These are phyloP conservation scores for Salix koriyanagi DNA, from an alignment of 345 rosid species.

Conservation along the genomic window DNA sequence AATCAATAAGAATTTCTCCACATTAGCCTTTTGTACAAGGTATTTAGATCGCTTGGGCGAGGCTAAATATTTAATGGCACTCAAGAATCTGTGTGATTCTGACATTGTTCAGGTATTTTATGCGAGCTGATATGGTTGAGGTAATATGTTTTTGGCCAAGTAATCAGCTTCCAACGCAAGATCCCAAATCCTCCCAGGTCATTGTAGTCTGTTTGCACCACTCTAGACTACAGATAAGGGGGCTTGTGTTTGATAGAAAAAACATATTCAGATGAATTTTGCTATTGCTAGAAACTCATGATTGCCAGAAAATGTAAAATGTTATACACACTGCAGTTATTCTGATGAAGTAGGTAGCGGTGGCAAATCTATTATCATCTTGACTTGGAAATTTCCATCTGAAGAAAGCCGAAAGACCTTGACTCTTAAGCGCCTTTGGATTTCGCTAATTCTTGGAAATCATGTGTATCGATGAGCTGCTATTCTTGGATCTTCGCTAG, in stretches of 20 bases:
- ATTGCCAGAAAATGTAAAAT: background rate
- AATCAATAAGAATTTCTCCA: conserved; percentile 89
- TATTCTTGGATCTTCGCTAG: background rate
- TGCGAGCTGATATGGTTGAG: no score
- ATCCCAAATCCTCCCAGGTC: background rate
- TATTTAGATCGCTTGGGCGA: conserved; percentile 92
- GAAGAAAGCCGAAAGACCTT: no score
- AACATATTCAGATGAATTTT: background rate
- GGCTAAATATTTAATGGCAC: conserved; percentile 86
- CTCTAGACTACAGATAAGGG: background rate
- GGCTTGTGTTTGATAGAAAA: background rate
- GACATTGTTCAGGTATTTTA: conserved; percentile 78
- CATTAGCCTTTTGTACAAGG: conserved; percentile 86
- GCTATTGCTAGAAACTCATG: background rate
- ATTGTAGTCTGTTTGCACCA: background rate
- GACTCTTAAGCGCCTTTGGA: background rate
- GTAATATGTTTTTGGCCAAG: background rate
- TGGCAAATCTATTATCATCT: no score
- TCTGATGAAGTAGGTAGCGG: no score
- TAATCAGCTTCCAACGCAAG: background rate
- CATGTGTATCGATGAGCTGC: background rate
- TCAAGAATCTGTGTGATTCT: conserved; percentile 84
- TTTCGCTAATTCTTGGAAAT: background rate
- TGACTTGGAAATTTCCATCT: no score
- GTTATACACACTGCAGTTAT: background rate